These are phyloP conservation scores for Termitomyces sp. DNA, from an alignment of 768 basidiomycete genomes.

Conservation along the genomic window DNA sequence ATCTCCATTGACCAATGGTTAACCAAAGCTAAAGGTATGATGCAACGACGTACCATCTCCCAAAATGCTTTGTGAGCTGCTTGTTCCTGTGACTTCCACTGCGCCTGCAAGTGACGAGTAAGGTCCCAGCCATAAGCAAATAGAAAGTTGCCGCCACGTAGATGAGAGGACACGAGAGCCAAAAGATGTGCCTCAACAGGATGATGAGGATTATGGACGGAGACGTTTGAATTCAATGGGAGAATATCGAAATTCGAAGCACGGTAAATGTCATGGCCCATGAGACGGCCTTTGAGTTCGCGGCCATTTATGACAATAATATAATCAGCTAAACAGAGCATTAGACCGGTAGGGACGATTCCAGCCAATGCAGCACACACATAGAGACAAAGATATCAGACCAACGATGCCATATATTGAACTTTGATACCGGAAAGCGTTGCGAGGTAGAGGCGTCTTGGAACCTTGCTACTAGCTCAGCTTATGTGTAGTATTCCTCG, in stretches of 20 bases:
- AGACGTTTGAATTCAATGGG: conserved; percentile 70
- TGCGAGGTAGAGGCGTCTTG: conserved; percentile 45
- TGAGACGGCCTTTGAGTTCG: conserved; percentile 68
- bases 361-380: conserved; percentile 26
- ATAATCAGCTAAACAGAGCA: conserved; percentile 76
- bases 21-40: background rate
- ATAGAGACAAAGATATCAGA: conserved; percentile 68
- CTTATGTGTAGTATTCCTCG: background rate
- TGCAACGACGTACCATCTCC: conserved; percentile 56
- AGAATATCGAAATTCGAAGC: conserved; percentile 90
- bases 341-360: background rate
- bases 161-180: conserved; percentile 79
- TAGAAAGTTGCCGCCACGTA: conserved; percentile 74
- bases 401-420: conserved; percentile 73
- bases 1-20: background rate
- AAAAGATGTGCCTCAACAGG: conserved; percentile 86
- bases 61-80: conserved; percentile 57
- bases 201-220: conserved; percentile 64
- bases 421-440: conserved; percentile 55
- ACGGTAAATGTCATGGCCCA: conserved; percentile 83
- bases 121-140: conserved; percentile 92
- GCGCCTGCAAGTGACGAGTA: conserved; percentile 81
- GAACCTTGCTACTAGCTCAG: conserved; percentile 33
- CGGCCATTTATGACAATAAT: conserved; percentile 84
- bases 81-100: conserved; percentile 53